Base-by-base conservation (phyloP, 2,329 filamentous ascomycete species). In the Ophiocordyceps polyrhachis-furcata region DNA sequence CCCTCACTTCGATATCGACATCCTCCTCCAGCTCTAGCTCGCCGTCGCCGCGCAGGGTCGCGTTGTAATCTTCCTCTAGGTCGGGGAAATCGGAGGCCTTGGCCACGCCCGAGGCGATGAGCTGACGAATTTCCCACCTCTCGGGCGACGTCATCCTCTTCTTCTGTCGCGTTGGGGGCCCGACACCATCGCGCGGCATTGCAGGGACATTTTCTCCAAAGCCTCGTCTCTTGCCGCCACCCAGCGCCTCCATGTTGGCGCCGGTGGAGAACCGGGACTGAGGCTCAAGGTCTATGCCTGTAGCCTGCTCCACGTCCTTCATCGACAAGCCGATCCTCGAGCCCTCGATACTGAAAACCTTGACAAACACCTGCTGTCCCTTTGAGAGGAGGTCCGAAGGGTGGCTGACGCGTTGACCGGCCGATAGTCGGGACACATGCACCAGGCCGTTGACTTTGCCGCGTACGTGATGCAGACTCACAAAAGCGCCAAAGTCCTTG, bases 71-170 rank as follows among this genome's bases (percentile, higher is more conserved):
- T 52, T 95, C 86, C 52, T 96, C 85, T 25, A 96, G 73, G 50
- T 95, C 89, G 1, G 91, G 91, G 57, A 94, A 95, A 53, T 96
- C 89, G 0, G 84, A 83, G 0, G 86, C 88, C 53, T 91, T 93
- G 17, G 86, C 82, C 9, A 93, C 89, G 41, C 93, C 91, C 5
- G 91, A 94, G 4, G 89, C 87, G 56, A 98, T 96, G 44, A 98
- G 70, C 57, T 98, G 91, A 49, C 89, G 79, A 49, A 98, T 95
- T 60, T 98, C 91, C 89, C 91, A 98, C 56, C 91, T 71, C 58
- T 98, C 91, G 1, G 91, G 91, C 14, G 89, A 95, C 0, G 89
- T 96, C 80, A 96, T 81, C 44, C 91, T 74, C 67, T 98, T 98
- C 59, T 84, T 86, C 45, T 81, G 81, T 41, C 70, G 73, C 51